These are phyloP conservation scores for Neofusicoccum umdonicola DNA, from an alignment of 2,329 filamentous ascomycete species.

Conservation along the genomic window DNA sequence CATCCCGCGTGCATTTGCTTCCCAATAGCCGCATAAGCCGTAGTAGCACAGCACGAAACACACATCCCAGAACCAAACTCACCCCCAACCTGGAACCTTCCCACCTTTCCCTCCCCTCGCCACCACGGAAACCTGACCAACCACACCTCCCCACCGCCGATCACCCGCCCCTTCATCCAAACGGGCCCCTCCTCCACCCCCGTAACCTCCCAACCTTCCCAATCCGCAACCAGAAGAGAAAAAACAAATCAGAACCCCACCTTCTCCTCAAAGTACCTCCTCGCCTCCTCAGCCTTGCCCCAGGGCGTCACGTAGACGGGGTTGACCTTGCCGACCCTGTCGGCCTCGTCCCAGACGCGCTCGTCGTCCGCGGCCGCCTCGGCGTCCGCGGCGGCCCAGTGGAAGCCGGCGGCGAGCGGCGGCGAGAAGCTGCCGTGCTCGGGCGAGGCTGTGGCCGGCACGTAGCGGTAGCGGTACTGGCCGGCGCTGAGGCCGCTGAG, in stretches of 20 bases:
- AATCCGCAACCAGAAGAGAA: too few relatives aligned
- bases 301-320: slow-evolving; percentile 84
- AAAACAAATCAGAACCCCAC: slow-evolving; percentile 48
- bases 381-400: slow-evolving; percentile 48
- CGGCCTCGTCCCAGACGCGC: slow-evolving; percentile 64
- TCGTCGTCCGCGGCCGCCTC: slow-evolving; percentile 32
- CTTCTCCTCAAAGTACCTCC: slow-evolving; percentile 63
- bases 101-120: too few relatives aligned
- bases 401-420: slow-evolving; percentile 40
- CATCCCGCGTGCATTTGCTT: neutral
- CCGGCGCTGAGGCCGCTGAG: slow-evolving; percentile 75
- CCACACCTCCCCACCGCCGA: too few relatives aligned
- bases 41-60: neutral
- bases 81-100: too few relatives aligned
- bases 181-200: too few relatives aligned
- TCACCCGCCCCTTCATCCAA: too few relatives aligned
- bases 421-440: slow-evolving; percentile 9
- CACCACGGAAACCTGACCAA: too few relatives aligned
- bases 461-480: slow-evolving; percentile 62
- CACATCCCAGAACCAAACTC: neutral
- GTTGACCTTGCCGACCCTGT: slow-evolving; percentile 70
- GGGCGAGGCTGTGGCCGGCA: slow-evolving; percentile 29
- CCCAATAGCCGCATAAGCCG: too few relatives aligned
- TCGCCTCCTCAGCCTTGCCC: slow-evolving; percentile 62
- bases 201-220: too few relatives aligned